Evolutionary conservation across 805 yeast genomes (phyloP).

Genomic region (Candida methanosorbosa): DNA sequence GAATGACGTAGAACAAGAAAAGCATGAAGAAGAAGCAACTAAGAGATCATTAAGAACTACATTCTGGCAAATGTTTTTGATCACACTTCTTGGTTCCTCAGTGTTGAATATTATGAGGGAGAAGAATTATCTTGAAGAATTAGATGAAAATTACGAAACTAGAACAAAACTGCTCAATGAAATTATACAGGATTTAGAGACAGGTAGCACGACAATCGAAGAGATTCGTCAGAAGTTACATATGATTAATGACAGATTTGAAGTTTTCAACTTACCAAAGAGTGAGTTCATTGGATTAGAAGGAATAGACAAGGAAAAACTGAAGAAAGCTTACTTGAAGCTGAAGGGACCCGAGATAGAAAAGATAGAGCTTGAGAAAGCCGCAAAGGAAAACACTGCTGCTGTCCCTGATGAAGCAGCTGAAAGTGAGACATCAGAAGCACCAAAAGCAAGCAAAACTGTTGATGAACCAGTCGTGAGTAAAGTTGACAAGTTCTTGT

Average conservation of each 20-base stretch:
- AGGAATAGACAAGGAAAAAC: conserved; percentile 8
- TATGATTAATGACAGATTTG: conserved; percentile 34
- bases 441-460: not conserved
- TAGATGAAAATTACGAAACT: conserved; percentile 29
- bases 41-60: conserved; percentile 23
- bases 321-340: conserved; percentile 2
- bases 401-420: not conserved
- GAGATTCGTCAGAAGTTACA: conserved; percentile 34
- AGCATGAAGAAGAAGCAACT: conserved; percentile 11
- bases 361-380: not conserved
- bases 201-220: conserved; percentile 15
- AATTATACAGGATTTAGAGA: conserved; percentile 19
- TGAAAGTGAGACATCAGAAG: not conserved
- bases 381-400: too few relatives aligned
- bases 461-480: too few relatives aligned
- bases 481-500: too few relatives aligned
- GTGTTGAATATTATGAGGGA: conserved; percentile 39
- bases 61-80: conserved; percentile 21
- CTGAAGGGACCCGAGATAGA: not conserved
- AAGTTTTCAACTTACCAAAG: conserved; percentile 18
- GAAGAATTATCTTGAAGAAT: conserved; percentile 33
- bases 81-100: conserved; percentile 26
- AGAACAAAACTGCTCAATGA: conserved; percentile 27
- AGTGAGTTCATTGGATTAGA: conserved; percentile 10
- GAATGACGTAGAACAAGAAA: conserved; percentile 1